phyloP scores from a whole-genome alignment of 805 yeast genomes.

The Starmerella asiatica region DNA sequence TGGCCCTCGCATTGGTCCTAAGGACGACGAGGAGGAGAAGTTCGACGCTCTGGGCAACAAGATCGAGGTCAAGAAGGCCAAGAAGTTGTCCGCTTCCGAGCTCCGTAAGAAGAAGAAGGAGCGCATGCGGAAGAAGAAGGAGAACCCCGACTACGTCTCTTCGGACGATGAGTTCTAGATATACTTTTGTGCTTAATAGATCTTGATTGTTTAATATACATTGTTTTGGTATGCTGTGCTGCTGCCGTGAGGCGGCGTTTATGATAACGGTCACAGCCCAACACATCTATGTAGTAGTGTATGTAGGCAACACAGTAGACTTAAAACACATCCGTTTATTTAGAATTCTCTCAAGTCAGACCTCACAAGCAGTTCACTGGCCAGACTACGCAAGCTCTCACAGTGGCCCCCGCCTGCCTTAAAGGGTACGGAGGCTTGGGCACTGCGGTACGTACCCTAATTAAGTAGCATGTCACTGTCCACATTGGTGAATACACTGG shows the following conservation, averaged over 20 bases:
- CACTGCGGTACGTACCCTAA: too few species aligned
- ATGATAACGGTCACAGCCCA: neutral
- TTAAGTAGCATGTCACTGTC: too few species aligned
- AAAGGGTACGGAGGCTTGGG: too few species aligned
- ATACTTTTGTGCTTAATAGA: neutral
- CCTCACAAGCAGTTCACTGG: too few species aligned
- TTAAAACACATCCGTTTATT: too few species aligned
- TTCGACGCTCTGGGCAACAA: constrained; percentile 99
- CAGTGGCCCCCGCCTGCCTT: too few species aligned
- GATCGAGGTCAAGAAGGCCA: constrained; percentile 93
- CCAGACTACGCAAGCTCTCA: too few species aligned
- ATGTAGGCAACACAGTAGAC: too few species aligned
- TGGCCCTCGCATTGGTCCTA: constrained; percentile 98
- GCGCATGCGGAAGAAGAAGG: constrained; percentile 99
- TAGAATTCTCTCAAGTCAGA: too few species aligned
- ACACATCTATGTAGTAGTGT: neutral
- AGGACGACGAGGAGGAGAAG: constrained; percentile 93
- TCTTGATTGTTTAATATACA: neutral
- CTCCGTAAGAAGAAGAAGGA: constrained; percentile 99
- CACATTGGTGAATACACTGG: too few species aligned
- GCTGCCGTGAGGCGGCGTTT: neutral
- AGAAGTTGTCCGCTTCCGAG: constrained; percentile 96
- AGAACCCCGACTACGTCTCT: constrained; percentile 98
- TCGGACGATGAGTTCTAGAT: constrained; percentile 77
- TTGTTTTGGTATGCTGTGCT: neutral